Evolutionary conservation across 441 rosid genomes (phyloP).

Genomic region (Omphalea diandra): DNA sequence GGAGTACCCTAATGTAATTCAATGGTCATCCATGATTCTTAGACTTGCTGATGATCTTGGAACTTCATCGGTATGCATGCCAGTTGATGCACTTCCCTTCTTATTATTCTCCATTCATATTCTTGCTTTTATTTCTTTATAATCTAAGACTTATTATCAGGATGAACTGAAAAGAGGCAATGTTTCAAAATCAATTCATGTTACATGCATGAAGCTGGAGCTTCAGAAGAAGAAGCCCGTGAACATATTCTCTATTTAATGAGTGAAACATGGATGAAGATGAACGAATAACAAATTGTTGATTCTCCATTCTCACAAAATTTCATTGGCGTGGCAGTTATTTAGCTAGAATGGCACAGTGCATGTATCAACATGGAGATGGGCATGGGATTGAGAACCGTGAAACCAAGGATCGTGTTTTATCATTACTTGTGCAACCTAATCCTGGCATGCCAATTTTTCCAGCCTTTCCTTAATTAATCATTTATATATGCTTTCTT

Average conservation of each 20-base stretch:
- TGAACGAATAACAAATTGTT: neutral
- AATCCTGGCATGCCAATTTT: neutral
- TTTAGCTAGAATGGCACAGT: neutral
- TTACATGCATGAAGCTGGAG: neutral
- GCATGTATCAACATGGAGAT: no score
- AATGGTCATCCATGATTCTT: no score
- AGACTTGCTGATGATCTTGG: no score
- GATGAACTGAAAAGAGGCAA: slow-evolving; percentile 1
- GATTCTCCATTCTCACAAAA: neutral
- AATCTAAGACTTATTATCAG: neutral
- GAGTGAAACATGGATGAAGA: neutral
- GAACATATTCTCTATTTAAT: neutral
- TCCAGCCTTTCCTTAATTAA: no score
- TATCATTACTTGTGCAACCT: neutral
- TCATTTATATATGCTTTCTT: no score
- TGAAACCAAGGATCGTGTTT: neutral
- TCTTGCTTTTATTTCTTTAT: no score
- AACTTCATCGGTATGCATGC: no score
- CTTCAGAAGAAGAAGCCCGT: neutral
- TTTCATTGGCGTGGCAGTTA: no score
- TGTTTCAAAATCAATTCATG: neutral
- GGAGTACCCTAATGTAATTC: no score
- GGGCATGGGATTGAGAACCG: neutral
- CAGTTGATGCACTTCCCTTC: no score
- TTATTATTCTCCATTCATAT: no score